A percentile compares a stretch with the other conserved stretches of the same genome.
These are phyloP conservation scores for Diddensiella caesifluorescens DNA, from an alignment of 805 yeast genomes.

Conservation along the genomic window DNA sequence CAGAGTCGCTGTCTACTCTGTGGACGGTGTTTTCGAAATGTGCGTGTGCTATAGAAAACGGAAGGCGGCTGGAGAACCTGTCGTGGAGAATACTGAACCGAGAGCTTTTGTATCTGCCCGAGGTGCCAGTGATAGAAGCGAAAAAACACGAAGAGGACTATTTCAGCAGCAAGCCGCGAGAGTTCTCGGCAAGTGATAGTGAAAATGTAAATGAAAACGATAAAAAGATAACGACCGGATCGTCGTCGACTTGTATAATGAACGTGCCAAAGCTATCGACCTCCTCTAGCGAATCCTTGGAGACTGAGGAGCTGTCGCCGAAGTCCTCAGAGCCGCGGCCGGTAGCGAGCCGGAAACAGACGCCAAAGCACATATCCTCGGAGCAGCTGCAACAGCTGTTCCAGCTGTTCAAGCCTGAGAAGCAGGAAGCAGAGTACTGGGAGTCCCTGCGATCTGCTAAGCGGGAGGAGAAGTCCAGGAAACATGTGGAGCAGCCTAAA, in stretches of 20 bases:
- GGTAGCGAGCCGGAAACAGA: background rate
- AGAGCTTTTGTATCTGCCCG: conserved; percentile 20
- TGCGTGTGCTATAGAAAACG: conserved; percentile 33
- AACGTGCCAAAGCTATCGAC: conserved; percentile 4
- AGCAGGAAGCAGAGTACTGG: conserved; percentile 17
- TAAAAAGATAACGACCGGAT: background rate
- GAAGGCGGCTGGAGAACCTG: conserved; percentile 35
- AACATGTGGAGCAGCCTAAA: background rate
- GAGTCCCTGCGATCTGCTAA: conserved; percentile 3
- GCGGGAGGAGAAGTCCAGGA: background rate
- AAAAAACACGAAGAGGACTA: no score
- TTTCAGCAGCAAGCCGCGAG: no score
- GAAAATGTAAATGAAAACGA: background rate
- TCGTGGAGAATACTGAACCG: conserved; percentile 37
- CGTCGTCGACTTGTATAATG: background rate
- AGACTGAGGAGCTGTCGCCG: background rate
- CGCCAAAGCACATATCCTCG: conserved; percentile 15
- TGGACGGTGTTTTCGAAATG: conserved; percentile 35
- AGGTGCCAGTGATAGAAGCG: no score
- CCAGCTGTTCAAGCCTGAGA: conserved; percentile 21
- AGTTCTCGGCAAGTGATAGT: background rate
- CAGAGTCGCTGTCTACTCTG: conserved; percentile 25
- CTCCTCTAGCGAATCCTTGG: conserved; percentile 9
- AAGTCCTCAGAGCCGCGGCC: background rate
- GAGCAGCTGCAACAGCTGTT: conserved; percentile 26